These are phyloP conservation scores for Tanacetum coccineum DNA, from an alignment of 129 eudicot species.

Conservation along the genomic window DNA sequence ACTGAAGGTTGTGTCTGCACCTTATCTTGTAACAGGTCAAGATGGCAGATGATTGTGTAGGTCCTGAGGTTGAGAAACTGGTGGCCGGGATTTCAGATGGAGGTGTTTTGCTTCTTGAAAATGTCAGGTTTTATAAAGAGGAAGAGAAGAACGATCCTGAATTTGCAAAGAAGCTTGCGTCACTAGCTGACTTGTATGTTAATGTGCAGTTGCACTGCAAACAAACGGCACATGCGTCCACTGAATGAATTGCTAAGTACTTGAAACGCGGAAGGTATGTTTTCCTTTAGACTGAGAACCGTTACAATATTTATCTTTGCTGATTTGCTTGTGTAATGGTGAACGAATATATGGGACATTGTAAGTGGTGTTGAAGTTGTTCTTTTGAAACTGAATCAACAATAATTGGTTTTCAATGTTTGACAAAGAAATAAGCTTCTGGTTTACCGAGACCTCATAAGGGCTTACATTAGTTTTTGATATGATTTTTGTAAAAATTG, in stretches of 20 bases:
- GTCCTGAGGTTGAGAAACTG: conserved; percentile 77
- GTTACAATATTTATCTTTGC: background rate
- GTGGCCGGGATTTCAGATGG: conserved; percentile 74
- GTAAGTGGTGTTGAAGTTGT: background rate
- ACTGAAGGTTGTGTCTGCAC: conserved; percentile 1
- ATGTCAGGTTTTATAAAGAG: conserved; percentile 84
- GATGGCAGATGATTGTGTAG: too few relatives aligned
- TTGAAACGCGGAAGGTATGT: conserved; percentile 91
- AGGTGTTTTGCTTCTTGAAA: conserved; percentile 84
- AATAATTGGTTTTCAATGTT: too few relatives aligned
- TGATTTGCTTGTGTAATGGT: background rate
- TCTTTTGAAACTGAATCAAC: background rate
- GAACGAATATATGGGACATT: background rate
- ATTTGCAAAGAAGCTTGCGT: too few relatives aligned
- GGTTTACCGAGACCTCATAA: too few relatives aligned
- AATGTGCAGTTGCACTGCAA: conserved; percentile 97
- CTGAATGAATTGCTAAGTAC: conserved; percentile 85
- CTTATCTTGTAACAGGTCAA: conserved; percentile 30
- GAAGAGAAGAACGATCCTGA: conserved; percentile 95
- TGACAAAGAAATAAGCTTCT: too few relatives aligned
- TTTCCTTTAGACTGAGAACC: background rate
- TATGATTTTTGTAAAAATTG: too few relatives aligned
- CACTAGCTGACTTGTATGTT: too few relatives aligned
- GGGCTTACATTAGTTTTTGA: too few relatives aligned
- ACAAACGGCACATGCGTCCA: conserved; percentile 97